Conservation (phyloP, 306 rosid species). For the Prunus mongolica region DNA sequence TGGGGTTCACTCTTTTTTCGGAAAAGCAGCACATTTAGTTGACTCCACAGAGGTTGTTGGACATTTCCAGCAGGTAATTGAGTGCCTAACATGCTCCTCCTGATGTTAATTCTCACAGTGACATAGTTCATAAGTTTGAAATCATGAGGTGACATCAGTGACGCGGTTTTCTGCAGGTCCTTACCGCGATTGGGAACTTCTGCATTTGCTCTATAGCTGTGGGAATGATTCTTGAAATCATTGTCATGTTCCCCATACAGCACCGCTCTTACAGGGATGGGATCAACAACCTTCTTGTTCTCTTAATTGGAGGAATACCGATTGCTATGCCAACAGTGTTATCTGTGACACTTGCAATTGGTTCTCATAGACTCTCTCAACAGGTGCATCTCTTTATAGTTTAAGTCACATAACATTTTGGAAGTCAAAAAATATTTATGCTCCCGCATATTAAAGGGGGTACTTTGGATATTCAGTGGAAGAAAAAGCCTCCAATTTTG, state of each 20-base stretch:
- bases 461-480: too few relatives aligned
- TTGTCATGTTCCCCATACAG: constrained; percentile 80
- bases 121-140: not conserved
- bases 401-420: not conserved
- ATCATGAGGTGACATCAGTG: not conserved
- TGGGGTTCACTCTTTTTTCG: constrained; percentile 76
- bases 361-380: constrained; percentile 85
- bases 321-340: constrained; percentile 97
- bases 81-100: not conserved
- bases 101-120: not conserved
- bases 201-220: constrained; percentile 88
- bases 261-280: constrained; percentile 78
- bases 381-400: constrained; percentile 47
- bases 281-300: constrained; percentile 91
- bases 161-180: constrained; percentile 53
- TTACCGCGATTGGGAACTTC: constrained; percentile 81
- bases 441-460: not conserved
- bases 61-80: constrained; percentile 73
- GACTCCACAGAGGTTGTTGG: constrained; percentile 68
- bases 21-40: constrained; percentile 82
- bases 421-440: not conserved
- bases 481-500: not conserved
- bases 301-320: constrained; percentile 89
- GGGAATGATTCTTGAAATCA: constrained; percentile 84
- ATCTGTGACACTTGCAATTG: constrained; percentile 88